These are phyloP conservation scores for Phlyctochytrium arcticum DNA, from an alignment of 192 early-diverging fungal species.

Conservation along the genomic window DNA sequence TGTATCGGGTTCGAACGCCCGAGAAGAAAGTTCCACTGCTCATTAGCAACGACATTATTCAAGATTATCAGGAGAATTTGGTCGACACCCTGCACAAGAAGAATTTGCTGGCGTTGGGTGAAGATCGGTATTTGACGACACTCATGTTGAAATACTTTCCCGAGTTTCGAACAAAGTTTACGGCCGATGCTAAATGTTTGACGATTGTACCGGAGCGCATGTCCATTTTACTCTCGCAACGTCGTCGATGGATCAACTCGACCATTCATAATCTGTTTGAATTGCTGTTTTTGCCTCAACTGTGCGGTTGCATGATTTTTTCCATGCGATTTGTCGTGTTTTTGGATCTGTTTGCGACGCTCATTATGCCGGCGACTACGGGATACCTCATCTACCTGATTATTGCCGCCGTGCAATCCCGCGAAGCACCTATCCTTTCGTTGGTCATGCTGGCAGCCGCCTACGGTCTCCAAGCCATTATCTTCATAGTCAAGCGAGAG, in stretches of 20 bases:
- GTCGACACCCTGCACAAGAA: constrained; percentile 97
- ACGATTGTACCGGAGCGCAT: constrained; percentile 92
- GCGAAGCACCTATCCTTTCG: constrained; percentile 65
- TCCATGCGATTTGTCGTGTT: constrained; percentile 96
- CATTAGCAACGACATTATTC: constrained; percentile 78
- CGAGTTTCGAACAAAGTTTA: constrained; percentile 91
- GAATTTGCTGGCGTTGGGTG: constrained; percentile 91
- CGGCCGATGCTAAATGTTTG: constrained; percentile 82
- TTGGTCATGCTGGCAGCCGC: constrained; percentile 80
- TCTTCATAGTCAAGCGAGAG: constrained; percentile 84
- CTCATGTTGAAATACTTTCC: constrained; percentile 88
- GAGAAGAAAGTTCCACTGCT: constrained; percentile 81
- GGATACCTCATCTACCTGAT: constrained; percentile 60
- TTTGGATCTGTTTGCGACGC: constrained; percentile 87
- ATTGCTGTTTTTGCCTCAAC: constrained; percentile 84
- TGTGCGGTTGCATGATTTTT: constrained; percentile 97
- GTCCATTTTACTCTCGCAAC: constrained; percentile 84
- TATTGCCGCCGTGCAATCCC: constrained; percentile 25
- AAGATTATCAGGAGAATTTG: constrained; percentile 84
- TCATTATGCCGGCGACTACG: constrained; percentile 89
- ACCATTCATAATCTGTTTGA: constrained; percentile 97
- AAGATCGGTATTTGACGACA: constrained; percentile 89
- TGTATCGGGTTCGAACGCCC: constrained; percentile 92
- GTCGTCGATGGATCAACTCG: constrained; percentile 98
- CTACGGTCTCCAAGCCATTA: constrained; percentile 85